These are phyloP conservation scores for Epichloe hybrida DNA, from an alignment of 2,329 filamentous ascomycete genomes.

Conservation along the genomic window DNA sequence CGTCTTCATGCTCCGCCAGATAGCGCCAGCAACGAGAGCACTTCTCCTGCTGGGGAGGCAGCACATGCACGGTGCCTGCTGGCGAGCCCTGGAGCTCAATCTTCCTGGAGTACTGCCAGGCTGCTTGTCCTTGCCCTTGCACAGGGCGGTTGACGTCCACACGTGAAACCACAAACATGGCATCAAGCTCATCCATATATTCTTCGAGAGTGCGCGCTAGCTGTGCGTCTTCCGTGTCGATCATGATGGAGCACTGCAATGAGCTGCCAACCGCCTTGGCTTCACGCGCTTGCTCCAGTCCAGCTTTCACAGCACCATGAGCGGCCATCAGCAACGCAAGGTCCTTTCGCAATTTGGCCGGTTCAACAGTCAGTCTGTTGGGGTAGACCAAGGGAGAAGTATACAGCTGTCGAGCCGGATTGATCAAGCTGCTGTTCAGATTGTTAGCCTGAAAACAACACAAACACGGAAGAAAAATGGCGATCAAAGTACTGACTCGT, in stretches of 20 bases:
- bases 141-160: slow-evolving; percentile 34
- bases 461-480: not conserved
- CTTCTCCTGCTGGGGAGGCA: slow-evolving; percentile 47
- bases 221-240: slow-evolving; percentile 31
- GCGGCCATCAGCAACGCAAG: slow-evolving; percentile 37
- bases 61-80: slow-evolving; percentile 27
- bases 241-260: slow-evolving; percentile 58
- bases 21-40: slow-evolving; percentile 87
- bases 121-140: slow-evolving; percentile 12
- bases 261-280: slow-evolving; percentile 67
- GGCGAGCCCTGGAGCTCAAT: slow-evolving; percentile 26
- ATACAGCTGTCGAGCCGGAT: slow-evolving; percentile 36
- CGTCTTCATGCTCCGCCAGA: slow-evolving; percentile 50
- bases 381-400: slow-evolving; percentile 27
- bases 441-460: not conserved
- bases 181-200: slow-evolving; percentile 39
- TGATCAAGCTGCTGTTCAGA: slow-evolving; percentile 13
- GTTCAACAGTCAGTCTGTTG: slow-evolving; percentile 24
- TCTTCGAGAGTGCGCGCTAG: slow-evolving; percentile 22
- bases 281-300: slow-evolving; percentile 58
- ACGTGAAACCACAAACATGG: slow-evolving; percentile 56
- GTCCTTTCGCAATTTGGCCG: slow-evolving; percentile 26
- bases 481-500: slow-evolving; percentile 21
- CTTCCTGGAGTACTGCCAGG: slow-evolving; percentile 28
- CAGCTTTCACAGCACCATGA: slow-evolving; percentile 56